Evolutionary conservation across 495 filamentous ascomycete genomes (phyloP), one percentile per base, ranked within the genome.

Genomic region (Rhizodiscina lignyota): DNA sequence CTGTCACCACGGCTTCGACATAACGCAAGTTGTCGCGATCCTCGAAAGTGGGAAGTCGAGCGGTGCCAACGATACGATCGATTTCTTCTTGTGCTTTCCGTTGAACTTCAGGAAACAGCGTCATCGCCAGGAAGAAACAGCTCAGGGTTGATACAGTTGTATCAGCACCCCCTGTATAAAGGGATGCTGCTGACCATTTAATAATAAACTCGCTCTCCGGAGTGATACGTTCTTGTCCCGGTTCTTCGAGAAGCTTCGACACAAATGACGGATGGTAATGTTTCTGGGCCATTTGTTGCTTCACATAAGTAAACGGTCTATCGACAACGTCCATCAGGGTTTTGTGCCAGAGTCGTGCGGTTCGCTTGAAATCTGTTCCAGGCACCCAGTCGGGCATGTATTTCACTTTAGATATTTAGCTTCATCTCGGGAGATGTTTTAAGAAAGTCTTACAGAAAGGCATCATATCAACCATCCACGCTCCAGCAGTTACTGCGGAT

Each of bases 131-230:
- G 46, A 66, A 56, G 38, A 70, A 65, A 19, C 48, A 42, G 11
- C 32, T 38, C 0, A 64, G 22, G 1, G 60, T 35, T 0, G 58
- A 54, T 5, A 61, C 56, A 5, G 50, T 53, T 42, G 70, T 76
- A 42, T 77, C 74, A 16, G 67, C 65, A 4, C 72, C 74, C 6
- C 65, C 73, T 18, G 65, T 58, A 22, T 73, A 66, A 0, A 77
- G 43, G 0, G 61, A 60, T n/a, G 56, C 62, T 3, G 69, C 61
- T 13, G 60, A 47, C 60, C 59, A 64, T 38, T 63, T 67, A 22
- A 28, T 18, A 4, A 59, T 51, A 5, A 45, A 42, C 21, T 60
- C 49, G 12, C 51, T 50, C 18, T 61, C 48, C 0, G 48, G 48
- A n/a, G n/a, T n/a, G n/a, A n/a, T n/a, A n/a, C n/a, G n/a, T 4